Percentiles rank a stretch among this genome's conserved stretches.
These are phyloP conservation scores for Apiospora aurea DNA, from an alignment of 2,329 filamentous ascomycete genomes.

Conservation along the genomic window DNA sequence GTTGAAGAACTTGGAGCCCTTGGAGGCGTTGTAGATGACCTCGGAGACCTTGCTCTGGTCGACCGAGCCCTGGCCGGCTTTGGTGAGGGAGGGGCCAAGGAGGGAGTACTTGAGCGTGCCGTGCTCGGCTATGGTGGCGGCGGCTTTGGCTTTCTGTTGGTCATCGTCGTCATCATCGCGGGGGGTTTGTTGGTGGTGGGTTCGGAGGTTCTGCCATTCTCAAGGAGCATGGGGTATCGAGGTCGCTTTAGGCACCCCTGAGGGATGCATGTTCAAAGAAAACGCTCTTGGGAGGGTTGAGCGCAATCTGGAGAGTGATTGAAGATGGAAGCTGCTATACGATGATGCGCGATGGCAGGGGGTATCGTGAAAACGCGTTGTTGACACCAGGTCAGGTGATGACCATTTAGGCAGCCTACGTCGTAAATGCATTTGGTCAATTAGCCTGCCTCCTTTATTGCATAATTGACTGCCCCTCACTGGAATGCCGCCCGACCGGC, in stretches of 20 bases:
- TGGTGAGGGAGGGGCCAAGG: conserved; percentile 88
- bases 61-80: conserved; percentile 92
- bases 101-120: conserved; percentile 86
- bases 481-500: not conserved
- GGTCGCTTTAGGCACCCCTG: not conserved
- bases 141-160: conserved; percentile 22
- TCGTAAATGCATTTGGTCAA: not conserved
- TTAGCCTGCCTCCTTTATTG: not conserved
- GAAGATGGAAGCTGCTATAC: not conserved
- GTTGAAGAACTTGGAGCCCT: conserved; percentile 95
- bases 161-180: not conserved
- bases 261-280: conserved; percentile 4
- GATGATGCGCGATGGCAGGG: not conserved
- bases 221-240: not conserved
- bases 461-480: not conserved
- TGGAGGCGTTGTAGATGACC: conserved; percentile 95
- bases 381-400: conserved; percentile 22
- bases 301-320: not conserved
- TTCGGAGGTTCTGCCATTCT: conserved; percentile 7
- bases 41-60: conserved; percentile 95
- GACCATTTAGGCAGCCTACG: not conserved
- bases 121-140: conserved; percentile 40
- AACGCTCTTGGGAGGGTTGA: not conserved
- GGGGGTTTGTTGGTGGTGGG: conserved; percentile 2
- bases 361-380: not conserved